Evolutionary conservation across 1,284 basidiomycete species (phyloP).

Genomic region (Coniferiporia sulphurascens): DNA sequence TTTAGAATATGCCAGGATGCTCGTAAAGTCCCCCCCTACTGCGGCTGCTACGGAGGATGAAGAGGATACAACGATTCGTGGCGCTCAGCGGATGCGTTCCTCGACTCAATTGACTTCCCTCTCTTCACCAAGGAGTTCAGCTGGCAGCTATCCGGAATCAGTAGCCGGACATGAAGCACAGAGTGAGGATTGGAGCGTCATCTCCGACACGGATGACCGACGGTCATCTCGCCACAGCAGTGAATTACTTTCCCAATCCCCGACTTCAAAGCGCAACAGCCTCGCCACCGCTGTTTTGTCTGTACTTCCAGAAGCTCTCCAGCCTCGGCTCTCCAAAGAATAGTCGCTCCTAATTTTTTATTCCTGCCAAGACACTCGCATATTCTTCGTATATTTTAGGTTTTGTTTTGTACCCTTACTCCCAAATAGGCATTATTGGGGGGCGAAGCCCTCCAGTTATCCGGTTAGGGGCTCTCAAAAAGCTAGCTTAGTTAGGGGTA

Average conservation of each 20-base stretch:
- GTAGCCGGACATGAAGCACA: slow-evolving; percentile 35
- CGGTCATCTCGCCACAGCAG: slow-evolving; percentile 47
- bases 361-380: not conserved
- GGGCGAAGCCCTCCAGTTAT: too few relatives aligned
- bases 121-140: slow-evolving; percentile 37
- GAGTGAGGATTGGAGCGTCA: slow-evolving; percentile 81
- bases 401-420: not conserved
- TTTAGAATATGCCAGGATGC: slow-evolving; percentile 79
- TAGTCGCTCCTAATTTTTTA: not conserved
- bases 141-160: slow-evolving; percentile 55
- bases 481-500: too few relatives aligned
- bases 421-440: not conserved
- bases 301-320: slow-evolving; percentile 13
- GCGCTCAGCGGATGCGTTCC: slow-evolving; percentile 26
- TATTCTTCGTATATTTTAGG: not conserved
- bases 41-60: slow-evolving; percentile 30
- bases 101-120: slow-evolving; percentile 30
- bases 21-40: slow-evolving; percentile 51
- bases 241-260: slow-evolving; percentile 32
- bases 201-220: slow-evolving; percentile 65
- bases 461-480: too few relatives aligned
- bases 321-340: slow-evolving; percentile 12
- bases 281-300: slow-evolving; percentile 33
- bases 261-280: slow-evolving; percentile 49
- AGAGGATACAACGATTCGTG: slow-evolving; percentile 35